These are phyloP conservation scores for Cercospora beticola DNA, from an alignment of 2,329 filamentous ascomycete species.

Conservation along the genomic window DNA sequence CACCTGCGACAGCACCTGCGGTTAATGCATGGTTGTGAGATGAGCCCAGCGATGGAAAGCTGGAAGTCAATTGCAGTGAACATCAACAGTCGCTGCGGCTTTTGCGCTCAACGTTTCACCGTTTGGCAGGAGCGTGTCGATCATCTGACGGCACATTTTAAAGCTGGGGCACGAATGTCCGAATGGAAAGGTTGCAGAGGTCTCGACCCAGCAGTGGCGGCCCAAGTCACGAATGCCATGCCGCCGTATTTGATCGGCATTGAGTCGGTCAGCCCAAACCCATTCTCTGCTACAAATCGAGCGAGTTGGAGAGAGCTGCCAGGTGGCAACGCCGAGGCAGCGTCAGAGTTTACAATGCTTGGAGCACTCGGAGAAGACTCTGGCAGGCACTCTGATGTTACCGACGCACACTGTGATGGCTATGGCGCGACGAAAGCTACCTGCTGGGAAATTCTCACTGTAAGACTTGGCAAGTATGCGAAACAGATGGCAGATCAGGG, in stretches of 20 bases:
- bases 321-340: not conserved
- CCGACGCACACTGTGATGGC: conserved; percentile 14
- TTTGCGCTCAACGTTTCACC: conserved; percentile 50
- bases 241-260: conserved; percentile 53
- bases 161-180: conserved; percentile 53
- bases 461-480: conserved; percentile 48
- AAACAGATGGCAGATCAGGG: conserved; percentile 42
- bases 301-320: conserved; percentile 24
- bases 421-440: conserved; percentile 34
- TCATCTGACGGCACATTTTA: conserved; percentile 57
- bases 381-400: conserved; percentile 8
- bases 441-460: conserved; percentile 53
- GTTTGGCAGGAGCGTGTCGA: conserved; percentile 55
- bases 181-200: conserved; percentile 58
- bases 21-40: conserved; percentile 61
- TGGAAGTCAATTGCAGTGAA: conserved; percentile 59
- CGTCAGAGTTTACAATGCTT: conserved; percentile 2
- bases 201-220: conserved; percentile 49
- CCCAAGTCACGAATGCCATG: conserved; percentile 53
- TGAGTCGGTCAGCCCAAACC: conserved; percentile 47
- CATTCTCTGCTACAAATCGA: conserved; percentile 47
- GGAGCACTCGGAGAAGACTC: conserved; percentile 6
- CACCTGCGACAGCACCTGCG: conserved; percentile 62
- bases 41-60: conserved; percentile 63
- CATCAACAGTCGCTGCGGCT: conserved; percentile 57